A percentile compares a stretch with the other conserved stretches of the same genome.
These are phyloP conservation scores for Pythium guiyangense DNA, from an alignment of 352 stramenopile species.

Conservation along the genomic window DNA sequence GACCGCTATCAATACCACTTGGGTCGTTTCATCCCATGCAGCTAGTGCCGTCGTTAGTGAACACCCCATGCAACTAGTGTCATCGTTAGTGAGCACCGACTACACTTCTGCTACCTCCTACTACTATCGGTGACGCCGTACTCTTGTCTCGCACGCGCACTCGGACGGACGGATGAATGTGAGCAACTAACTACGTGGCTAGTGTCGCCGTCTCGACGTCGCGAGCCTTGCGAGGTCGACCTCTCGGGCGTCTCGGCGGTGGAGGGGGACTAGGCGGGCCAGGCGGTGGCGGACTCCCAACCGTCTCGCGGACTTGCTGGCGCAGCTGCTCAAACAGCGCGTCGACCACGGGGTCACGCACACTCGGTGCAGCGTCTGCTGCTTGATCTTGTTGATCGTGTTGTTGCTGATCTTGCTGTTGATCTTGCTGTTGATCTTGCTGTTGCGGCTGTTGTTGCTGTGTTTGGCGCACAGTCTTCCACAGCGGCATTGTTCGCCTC, in stretches of 20 bases:
- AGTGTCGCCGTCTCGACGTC: background rate
- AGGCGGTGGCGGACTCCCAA: background rate
- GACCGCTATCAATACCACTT: too few species aligned
- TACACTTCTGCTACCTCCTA: too few species aligned
- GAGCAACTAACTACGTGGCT: too few species aligned
- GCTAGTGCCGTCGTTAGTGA: too few species aligned
- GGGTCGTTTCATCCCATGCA: too few species aligned
- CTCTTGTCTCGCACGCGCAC: too few species aligned
- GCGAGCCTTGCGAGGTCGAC: conserved; percentile 5
- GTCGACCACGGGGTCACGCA: background rate
- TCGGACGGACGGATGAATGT: too few species aligned
- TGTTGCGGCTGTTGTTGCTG: background rate
- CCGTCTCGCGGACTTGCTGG: conserved; percentile 1
- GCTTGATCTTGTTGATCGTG: background rate
- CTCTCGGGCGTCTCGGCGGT: background rate
- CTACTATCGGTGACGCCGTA: too few species aligned
- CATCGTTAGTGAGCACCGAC: too few species aligned
- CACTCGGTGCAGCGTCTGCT: background rate
- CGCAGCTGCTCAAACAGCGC: conserved; percentile 6
- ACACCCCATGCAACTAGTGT: too few species aligned
- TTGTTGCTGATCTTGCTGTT: background rate
- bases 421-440: background rate
- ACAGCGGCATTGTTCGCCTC: background rate
- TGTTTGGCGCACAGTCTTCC: background rate
- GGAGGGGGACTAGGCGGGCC: background rate